These are phyloP conservation scores for Takashimella koratensis DNA, from an alignment of 1,284 basidiomycete genomes.

Conservation along the genomic window DNA sequence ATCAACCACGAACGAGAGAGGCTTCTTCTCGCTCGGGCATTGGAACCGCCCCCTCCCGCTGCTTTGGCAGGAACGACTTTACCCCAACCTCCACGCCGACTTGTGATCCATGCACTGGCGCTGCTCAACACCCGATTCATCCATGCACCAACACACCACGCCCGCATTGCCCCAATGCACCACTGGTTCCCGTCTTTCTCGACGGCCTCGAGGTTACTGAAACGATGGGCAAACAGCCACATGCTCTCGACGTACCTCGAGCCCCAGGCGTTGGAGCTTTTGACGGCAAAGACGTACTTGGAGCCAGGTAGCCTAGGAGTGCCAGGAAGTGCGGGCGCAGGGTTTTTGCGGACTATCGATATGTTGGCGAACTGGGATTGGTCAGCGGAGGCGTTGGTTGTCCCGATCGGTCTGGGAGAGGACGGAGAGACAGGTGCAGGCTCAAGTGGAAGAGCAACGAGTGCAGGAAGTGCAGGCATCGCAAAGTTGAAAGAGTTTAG, in stretches of 20 bases:
- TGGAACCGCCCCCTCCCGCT: constrained; percentile 46
- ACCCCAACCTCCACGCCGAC: constrained; percentile 45
- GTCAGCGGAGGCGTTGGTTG: constrained; percentile 53
- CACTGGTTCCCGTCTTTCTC: constrained; percentile 77
- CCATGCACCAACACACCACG: constrained; percentile 77
- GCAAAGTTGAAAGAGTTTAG: constrained; percentile 52
- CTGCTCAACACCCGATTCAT: constrained; percentile 68
- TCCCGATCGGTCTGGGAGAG: constrained; percentile 49
- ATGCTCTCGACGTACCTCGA: constrained; percentile 79
- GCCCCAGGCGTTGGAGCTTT: constrained; percentile 68
- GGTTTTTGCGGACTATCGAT: constrained; percentile 72
- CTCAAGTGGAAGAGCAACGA: constrained; percentile 35
- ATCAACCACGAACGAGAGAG: constrained; percentile 88
- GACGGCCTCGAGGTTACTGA: constrained; percentile 78
- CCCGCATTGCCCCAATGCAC: constrained; percentile 71
- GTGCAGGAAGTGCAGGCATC: too few species aligned
- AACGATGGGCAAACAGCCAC: constrained; percentile 89
- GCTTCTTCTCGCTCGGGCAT: constrained; percentile 68
- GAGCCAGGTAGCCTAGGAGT: constrained; percentile 42
- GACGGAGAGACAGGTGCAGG: constrained; percentile 7
- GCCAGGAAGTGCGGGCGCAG: constrained; percentile 56
- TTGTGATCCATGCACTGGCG: constrained; percentile 60
- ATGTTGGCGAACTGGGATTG: constrained; percentile 83
- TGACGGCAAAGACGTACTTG: constrained; percentile 64
- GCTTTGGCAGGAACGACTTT: constrained; percentile 34